Percentiles rank a stretch among this genome's conserved stretches.
Evolutionary conservation across 768 basidiomycete species (phyloP).

Genomic region (Russula vinacea): DNA sequence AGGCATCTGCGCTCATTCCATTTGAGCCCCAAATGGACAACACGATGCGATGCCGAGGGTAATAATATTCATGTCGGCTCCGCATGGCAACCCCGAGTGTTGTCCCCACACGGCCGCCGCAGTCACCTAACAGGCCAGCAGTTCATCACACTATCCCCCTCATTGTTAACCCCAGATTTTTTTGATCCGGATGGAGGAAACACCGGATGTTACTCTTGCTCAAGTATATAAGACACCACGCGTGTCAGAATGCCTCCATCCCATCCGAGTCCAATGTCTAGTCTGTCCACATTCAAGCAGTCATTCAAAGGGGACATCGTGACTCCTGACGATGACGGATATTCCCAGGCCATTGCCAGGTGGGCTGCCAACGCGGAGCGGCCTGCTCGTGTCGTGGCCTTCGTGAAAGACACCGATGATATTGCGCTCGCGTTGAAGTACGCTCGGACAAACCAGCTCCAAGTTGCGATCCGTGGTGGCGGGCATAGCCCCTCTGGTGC

Average conservation of each 20-base stretch:
- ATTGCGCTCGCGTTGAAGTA: slow-evolving; percentile 40
- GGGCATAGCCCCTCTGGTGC: slow-evolving; percentile 47
- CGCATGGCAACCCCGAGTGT: too few relatives aligned
- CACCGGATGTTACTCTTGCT: not conserved
- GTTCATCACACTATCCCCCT: too few relatives aligned
- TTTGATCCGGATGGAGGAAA: too few relatives aligned
- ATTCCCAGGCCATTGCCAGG: slow-evolving; percentile 41
- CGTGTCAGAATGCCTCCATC: not conserved
- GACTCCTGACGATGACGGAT: slow-evolving; percentile 39
- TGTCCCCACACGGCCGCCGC: too few relatives aligned
- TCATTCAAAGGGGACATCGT: slow-evolving; percentile 46
- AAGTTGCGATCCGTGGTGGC: slow-evolving; percentile 47
- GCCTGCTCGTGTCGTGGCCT: slow-evolving; percentile 44
- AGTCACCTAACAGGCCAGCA: too few relatives aligned
- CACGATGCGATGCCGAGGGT: too few relatives aligned
- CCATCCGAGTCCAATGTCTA: not conserved
- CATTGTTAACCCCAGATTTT: too few relatives aligned
- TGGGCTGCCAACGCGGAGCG: slow-evolving; percentile 45
- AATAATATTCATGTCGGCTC: too few relatives aligned
- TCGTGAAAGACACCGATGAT: slow-evolving; percentile 44
- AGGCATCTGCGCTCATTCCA: too few relatives aligned
- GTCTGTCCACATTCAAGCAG: slow-evolving; percentile 17
- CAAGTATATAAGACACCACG: not conserved
- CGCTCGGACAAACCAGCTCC: slow-evolving; percentile 38
- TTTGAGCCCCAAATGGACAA: too few relatives aligned